Conservation (phyloP, 768 basidiomycete genomes). For the Daedaleopsis nitida region DNA sequence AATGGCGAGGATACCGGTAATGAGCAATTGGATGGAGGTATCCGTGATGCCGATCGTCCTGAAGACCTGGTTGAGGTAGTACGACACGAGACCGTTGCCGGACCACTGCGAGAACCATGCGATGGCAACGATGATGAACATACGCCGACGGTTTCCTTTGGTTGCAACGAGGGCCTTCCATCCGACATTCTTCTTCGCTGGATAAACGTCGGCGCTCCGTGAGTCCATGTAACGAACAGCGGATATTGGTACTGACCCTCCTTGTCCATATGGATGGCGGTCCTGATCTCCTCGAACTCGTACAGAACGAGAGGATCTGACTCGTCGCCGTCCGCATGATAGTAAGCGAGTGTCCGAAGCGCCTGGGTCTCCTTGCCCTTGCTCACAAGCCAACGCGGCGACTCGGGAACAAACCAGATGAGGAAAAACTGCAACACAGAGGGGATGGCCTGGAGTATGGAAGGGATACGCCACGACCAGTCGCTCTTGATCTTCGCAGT, state of each 20-base stretch:
- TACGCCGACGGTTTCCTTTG: slow-evolving; percentile 72
- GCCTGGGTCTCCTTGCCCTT: no score
- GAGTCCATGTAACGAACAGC: no score
- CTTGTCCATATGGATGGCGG: slow-evolving; percentile 71
- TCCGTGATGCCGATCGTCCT: slow-evolving; percentile 65
- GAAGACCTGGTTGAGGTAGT: slow-evolving; percentile 79
- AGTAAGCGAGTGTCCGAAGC: no score
- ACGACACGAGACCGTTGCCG: slow-evolving; percentile 82
- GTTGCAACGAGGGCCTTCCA: slow-evolving; percentile 64
- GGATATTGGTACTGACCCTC: slow-evolving; percentile 26
- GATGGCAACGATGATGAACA: slow-evolving; percentile 74
- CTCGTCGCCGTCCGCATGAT: no score
- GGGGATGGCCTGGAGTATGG: slow-evolving; percentile 69
- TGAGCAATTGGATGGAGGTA: slow-evolving; percentile 67
- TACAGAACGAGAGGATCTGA: no score
- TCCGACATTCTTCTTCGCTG: no score
- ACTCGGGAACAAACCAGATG: slow-evolving; percentile 76
- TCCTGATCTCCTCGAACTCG: slow-evolving; percentile 85
- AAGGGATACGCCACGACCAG: slow-evolving; percentile 87
- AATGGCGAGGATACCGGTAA: slow-evolving; percentile 82
- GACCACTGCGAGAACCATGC: slow-evolving; percentile 89
- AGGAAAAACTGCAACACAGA: slow-evolving; percentile 66
- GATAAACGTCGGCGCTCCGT: neutral
- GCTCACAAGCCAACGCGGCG: slow-evolving; percentile 84
- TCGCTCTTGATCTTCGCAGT: slow-evolving; percentile 67